Conservation (phyloP, 2,329 filamentous ascomycete genomes). For the Epicoccum nigrum region DNA sequence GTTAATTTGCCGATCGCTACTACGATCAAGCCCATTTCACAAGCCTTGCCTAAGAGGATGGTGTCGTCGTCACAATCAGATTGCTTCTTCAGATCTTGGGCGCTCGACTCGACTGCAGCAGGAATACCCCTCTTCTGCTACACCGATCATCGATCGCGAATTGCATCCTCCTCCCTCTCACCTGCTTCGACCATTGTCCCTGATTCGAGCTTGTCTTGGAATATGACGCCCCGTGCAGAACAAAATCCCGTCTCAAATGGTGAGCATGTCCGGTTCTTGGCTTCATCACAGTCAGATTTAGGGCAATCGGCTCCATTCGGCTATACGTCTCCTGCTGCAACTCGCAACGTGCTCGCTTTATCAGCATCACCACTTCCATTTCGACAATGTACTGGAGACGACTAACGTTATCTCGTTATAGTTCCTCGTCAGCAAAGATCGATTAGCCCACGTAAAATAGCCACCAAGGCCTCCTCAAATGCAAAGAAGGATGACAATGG, state of each 20-base stretch:
- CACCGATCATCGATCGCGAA: slow-evolving; percentile 24
- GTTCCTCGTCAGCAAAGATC: slow-evolving; percentile 14
- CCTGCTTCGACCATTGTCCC: slow-evolving; percentile 30
- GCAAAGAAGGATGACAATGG: background rate
- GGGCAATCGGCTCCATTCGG: background rate
- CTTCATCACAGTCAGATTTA: background rate
- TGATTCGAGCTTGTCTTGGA: slow-evolving; percentile 30
- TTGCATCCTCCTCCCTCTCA: slow-evolving; percentile 26
- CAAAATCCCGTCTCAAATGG: slow-evolving; percentile 21
- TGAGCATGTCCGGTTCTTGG: slow-evolving; percentile 25
- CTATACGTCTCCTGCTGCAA: background rate
- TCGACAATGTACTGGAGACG: background rate
- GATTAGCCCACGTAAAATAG: slow-evolving; percentile 20
- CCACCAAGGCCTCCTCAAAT: slow-evolving; percentile 10
- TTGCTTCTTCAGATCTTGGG: slow-evolving; percentile 11
- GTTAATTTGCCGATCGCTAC: slow-evolving; percentile 21
- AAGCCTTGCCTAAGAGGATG: slow-evolving; percentile 13
- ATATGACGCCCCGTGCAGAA: slow-evolving; percentile 29
- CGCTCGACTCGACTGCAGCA: slow-evolving; percentile 28
- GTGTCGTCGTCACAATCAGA: slow-evolving; percentile 14
- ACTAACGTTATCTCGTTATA: background rate
- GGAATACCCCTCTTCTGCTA: slow-evolving; percentile 30
- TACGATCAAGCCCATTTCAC: slow-evolving; percentile 1
- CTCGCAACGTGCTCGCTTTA: background rate
- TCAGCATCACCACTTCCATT: background rate